Evolutionary conservation across 2,329 filamentous ascomycete genomes (phyloP).

Genomic region (Alternaria ethzedia): DNA sequence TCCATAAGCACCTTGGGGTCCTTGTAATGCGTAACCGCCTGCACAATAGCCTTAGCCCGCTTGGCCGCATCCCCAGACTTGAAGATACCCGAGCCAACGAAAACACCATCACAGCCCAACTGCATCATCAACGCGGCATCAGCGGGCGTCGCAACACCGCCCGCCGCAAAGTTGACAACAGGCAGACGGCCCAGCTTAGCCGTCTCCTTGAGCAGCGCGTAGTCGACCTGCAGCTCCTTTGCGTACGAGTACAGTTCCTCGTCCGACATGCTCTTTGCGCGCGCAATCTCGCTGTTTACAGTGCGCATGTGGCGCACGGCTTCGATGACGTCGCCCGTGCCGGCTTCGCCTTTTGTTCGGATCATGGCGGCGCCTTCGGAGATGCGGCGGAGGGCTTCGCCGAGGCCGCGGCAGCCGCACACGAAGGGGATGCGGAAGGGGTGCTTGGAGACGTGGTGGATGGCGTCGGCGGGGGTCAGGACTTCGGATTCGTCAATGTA

Average conservation of each 20-base stretch:
- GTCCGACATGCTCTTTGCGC: constrained; percentile 69
- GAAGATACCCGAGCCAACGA: constrained; percentile 97
- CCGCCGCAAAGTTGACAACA: constrained; percentile 97
- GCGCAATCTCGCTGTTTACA: constrained; percentile 80
- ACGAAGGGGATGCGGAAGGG: constrained; percentile 87
- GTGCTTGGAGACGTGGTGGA: constrained; percentile 90
- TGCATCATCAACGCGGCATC: constrained; percentile 99
- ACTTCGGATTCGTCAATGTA: constrained; percentile 99
- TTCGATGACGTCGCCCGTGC: constrained; percentile 95
- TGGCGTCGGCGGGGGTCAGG: constrained; percentile 89
- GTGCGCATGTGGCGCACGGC: constrained; percentile 96
- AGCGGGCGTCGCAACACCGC: constrained; percentile 98
- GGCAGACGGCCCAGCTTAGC: constrained; percentile 86
- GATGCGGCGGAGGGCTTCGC: constrained; percentile 89
- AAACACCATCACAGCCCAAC: constrained; percentile 95
- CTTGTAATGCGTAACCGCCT: constrained; percentile 88
- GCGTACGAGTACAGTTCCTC: constrained; percentile 79
- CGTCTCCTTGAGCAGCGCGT: constrained; percentile 80
- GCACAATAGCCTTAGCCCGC: constrained; percentile 92
- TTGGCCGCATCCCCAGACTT: constrained; percentile 91
- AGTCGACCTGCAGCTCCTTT: constrained; percentile 80
- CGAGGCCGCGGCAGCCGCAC: constrained; percentile 92
- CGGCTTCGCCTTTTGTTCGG: constrained; percentile 96
- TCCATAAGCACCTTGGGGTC: constrained; percentile 86
- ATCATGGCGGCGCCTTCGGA: constrained; percentile 98